A percentile compares a stretch with the other conserved stretches of the same genome.
These are phyloP conservation scores for Melastoma candidum DNA, from an alignment of 441 rosid species.

Conservation along the genomic window DNA sequence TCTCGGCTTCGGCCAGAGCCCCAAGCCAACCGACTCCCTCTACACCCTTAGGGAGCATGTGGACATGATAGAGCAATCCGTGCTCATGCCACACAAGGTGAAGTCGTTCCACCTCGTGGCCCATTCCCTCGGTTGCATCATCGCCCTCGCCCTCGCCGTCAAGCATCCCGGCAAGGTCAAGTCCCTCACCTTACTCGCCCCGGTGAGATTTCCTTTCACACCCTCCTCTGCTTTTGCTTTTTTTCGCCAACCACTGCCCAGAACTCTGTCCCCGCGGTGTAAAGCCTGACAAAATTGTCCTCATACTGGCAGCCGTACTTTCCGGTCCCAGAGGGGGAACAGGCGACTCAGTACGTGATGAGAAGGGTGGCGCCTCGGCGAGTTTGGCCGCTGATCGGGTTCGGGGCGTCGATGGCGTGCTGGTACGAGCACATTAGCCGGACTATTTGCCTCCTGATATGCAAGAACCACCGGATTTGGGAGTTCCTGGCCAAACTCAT, in stretches of 20 bases:
- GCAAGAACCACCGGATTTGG: constrained; percentile 22
- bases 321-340: constrained; percentile 17
- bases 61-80: constrained; percentile 86
- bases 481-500: constrained; percentile 26
- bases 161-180: constrained; percentile 61
- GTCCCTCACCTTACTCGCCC: constrained; percentile 85
- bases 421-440: constrained; percentile 19
- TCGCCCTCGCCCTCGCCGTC: constrained; percentile 78
- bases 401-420: constrained; percentile 15
- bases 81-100: constrained; percentile 51
- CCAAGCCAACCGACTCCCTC: constrained; percentile 86
- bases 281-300: no score
- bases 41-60: constrained; percentile 79
- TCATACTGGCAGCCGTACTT: constrained; percentile 11
- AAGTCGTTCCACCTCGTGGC: constrained; percentile 93
- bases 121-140: constrained; percentile 92
- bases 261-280: no score
- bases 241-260: background rate
- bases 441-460: constrained; percentile 17
- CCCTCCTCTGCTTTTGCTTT: background rate
- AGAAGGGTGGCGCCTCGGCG: constrained; percentile 17
- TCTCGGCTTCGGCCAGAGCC: constrained; percentile 90
- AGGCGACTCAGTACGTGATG: constrained; percentile 18
- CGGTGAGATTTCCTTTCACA: constrained; percentile 31
- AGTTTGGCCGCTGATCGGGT: constrained; percentile 16